Conservation (phyloP, 805 yeast genomes). For the Wickerhamomyces canadensis region DNA sequence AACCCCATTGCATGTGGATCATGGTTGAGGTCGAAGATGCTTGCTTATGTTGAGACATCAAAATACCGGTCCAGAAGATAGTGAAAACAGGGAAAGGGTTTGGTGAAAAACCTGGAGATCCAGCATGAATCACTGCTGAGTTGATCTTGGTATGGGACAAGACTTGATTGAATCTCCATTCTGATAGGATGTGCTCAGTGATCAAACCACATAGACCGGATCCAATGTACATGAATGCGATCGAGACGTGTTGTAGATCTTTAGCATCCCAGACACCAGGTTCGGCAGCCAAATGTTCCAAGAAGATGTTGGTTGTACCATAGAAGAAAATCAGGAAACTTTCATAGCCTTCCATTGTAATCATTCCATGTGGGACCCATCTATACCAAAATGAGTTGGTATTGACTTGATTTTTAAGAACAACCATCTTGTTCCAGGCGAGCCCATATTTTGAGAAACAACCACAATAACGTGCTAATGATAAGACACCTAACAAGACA, state of each 20-base stretch:
- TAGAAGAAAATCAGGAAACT: constrained; percentile 75
- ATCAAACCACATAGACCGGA: constrained; percentile 88
- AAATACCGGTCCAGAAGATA: constrained; percentile 91
- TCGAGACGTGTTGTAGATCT: constrained; percentile 84
- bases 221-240: constrained; percentile 88
- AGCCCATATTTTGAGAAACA: constrained; percentile 70
- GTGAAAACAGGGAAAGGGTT: constrained; percentile 94
- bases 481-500: constrained; percentile 63
- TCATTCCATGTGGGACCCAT: constrained; percentile 36
- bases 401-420: constrained; percentile 23
- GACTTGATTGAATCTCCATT: constrained; percentile 51
- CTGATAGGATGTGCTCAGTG: constrained; percentile 58
- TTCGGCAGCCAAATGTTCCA: constrained; percentile 78
- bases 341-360: constrained; percentile 85
- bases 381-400: constrained; percentile 23
- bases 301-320: constrained; percentile 82
- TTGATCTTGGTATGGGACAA: constrained; percentile 24
- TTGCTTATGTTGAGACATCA: constrained; percentile 94
- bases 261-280: constrained; percentile 87
- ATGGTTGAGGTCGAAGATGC: constrained; percentile 70
- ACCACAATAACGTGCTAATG: constrained; percentile 87
- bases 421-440: constrained; percentile 74
- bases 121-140: constrained; percentile 27
- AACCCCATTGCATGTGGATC: constrained; percentile 93
- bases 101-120: constrained; percentile 75